phyloP scores from a whole-genome alignment of 345 rosid species.

The Eucalyptus polyanthemos region DNA sequence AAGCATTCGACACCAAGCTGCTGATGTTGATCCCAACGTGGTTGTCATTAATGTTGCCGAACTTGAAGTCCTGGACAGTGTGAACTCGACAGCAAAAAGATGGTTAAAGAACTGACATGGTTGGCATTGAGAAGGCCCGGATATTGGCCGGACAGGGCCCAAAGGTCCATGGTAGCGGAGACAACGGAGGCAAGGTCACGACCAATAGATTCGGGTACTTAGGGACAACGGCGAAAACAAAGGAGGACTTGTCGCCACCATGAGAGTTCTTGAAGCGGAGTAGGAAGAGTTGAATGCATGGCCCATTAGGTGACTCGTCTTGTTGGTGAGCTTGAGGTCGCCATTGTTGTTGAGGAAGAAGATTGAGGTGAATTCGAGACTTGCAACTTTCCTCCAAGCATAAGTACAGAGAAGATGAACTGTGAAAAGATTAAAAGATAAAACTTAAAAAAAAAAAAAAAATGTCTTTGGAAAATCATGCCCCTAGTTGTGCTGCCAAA shows the following conservation, averaged over 20 bases:
- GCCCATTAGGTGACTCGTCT: too few relatives aligned
- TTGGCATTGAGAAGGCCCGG: neutral
- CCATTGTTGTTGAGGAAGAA: conserved; percentile 2
- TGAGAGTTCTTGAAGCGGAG: too few relatives aligned
- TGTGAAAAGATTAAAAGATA: neutral
- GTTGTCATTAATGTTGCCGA: neutral
- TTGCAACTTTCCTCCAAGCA: neutral
- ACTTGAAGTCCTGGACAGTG: neutral
- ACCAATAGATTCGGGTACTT: too few relatives aligned
- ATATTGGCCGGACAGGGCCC: neutral
- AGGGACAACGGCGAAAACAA: too few relatives aligned
- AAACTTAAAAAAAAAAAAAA: too few relatives aligned
- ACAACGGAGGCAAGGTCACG: too few relatives aligned
- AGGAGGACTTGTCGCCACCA: neutral
- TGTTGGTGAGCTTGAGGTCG: too few relatives aligned
- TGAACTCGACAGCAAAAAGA: neutral
- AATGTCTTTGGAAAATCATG: neutral
- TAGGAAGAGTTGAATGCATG: too few relatives aligned
- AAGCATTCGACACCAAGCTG: neutral
- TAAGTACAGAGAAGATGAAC: neutral
- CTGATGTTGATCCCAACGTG: neutral
- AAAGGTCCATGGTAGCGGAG: neutral
- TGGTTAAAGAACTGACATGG: neutral
- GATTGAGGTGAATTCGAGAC: conserved; percentile 24
- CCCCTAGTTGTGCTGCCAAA: neutral